Conservation (phyloP, 1,284 basidiomycete species). For the Athelia psychrophila region DNA sequence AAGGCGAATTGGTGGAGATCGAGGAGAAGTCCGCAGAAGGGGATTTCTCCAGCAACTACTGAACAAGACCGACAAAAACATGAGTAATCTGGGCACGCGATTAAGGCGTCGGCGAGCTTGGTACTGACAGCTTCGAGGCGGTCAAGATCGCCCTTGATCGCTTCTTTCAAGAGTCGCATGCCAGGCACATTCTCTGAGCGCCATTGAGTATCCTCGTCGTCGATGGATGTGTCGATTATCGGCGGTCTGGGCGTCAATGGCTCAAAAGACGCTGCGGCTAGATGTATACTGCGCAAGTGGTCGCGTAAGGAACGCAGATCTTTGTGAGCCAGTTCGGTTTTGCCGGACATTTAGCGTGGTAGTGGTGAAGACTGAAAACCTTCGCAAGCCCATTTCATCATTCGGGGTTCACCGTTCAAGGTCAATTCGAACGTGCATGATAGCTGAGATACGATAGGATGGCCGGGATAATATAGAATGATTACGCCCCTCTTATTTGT, state of each 20-base stretch:
- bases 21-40: constrained; percentile 38
- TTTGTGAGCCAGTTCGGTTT: constrained; percentile 23
- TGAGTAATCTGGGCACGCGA: neutral
- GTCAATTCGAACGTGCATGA: no score
- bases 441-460: no score
- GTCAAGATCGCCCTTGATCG: constrained; percentile 44
- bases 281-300: constrained; percentile 37
- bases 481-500: no score
- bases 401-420: no score
- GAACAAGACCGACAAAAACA: constrained; percentile 13
- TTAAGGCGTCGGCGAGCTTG: constrained; percentile 1
- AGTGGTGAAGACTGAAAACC: no score
- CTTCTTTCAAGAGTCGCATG: constrained; percentile 44
- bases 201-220: constrained; percentile 40
- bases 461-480: no score
- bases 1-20: constrained; percentile 72
- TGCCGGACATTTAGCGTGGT: no score
- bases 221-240: constrained; percentile 54
- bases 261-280: constrained; percentile 42
- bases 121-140: constrained; percentile 49
- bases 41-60: constrained; percentile 63
- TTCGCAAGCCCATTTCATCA: no score
- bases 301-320: constrained; percentile 34
- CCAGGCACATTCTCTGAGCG: constrained; percentile 43
- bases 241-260: constrained; percentile 43